Base-by-base conservation (phyloP, 768 basidiomycete genomes). In the Omphalotus guepiniiformis region DNA sequence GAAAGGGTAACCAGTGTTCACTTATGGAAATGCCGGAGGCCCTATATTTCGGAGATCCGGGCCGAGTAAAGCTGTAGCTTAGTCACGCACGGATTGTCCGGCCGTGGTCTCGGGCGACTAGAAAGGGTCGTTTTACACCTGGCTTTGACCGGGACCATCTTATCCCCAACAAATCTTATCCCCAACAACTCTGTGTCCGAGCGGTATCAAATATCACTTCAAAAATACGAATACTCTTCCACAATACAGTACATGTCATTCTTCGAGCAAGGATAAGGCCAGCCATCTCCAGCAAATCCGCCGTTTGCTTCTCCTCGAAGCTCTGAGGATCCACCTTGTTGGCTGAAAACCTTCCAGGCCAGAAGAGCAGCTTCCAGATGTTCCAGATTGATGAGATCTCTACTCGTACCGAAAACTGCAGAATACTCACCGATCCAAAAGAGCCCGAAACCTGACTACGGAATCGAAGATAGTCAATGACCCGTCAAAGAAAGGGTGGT, bases 341-440 rank as follows among this genome's bases (percentile, higher is more conserved):
- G 61, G n/a, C n/a, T n/a, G 29, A 70, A 60, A 6, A 69, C 68
- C n/a, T 64, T 68, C 73, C 74, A 78, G 36, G 69, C 74, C 25
- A 78, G 53, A 36, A 74, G 62, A 23, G 61, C 51, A 29, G 68
- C 75, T 75, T 49, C 30, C 30, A 32, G n/a, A 32, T 32, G 30
- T 32, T 32, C 9, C n/a, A 9, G 30, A 32, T 9, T 32, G n/a
- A 9, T 6, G 19, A 11, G 6, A 16, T 19, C 36, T 25, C 39
- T 15, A n/a, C 25, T n/a, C n/a, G n/a, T 25, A 13, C 37, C 39
- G 52, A 42, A 48, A 39, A 29, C 4, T 4, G n/a, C 28, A 23
- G 11, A 18, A 19, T 27, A 67, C 79, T 61, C 61, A 88, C 88
- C 85, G 41, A 89, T 69, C 85, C 85, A 90, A 59, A 86, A 78